Conservation (phyloP, 495 filamentous ascomycete species). For the Emericellopsis terricola region DNA sequence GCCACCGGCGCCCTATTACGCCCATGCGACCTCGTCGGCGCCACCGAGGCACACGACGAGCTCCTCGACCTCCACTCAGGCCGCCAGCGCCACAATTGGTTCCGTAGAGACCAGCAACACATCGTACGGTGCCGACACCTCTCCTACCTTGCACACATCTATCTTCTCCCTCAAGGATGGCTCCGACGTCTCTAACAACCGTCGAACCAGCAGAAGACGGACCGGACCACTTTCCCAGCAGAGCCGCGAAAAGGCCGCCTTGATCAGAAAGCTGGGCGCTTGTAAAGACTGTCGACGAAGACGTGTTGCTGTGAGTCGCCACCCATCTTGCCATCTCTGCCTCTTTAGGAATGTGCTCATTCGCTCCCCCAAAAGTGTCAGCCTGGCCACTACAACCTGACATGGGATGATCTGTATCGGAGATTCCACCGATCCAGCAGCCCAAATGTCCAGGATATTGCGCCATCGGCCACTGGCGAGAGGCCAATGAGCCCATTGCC, state of each 20-base stretch:
- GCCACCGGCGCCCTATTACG: slow-evolving; percentile 10
- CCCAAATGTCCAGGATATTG: slow-evolving; percentile 18
- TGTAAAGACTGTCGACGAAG: slow-evolving; percentile 27
- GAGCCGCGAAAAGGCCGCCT: slow-evolving; percentile 27
- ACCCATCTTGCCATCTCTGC: slow-evolving; percentile 1
- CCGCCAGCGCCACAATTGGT: slow-evolving; percentile 16
- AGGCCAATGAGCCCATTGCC: slow-evolving; percentile 23
- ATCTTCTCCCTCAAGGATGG: slow-evolving; percentile 32
- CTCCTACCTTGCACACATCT: slow-evolving; percentile 17
- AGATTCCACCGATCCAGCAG: slow-evolving; percentile 21
- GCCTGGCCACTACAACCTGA: slow-evolving; percentile 30
- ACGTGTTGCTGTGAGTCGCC: slow-evolving; percentile 30
- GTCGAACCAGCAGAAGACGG: slow-evolving; percentile 24
- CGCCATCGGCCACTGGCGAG: slow-evolving; percentile 11
- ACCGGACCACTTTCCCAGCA: slow-evolving; percentile 26
- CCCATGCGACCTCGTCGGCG: slow-evolving; percentile 16
- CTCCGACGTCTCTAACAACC: slow-evolving; percentile 21
- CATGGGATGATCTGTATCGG: slow-evolving; percentile 27
- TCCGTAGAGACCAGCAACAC: slow-evolving; percentile 23
- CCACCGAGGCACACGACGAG: slow-evolving; percentile 27
- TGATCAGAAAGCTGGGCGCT: slow-evolving; percentile 31
- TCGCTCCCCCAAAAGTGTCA: slow-evolving; percentile 20
- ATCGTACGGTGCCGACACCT: slow-evolving; percentile 23
- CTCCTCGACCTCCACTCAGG: slow-evolving; percentile 26
- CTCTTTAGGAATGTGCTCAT: neutral